Conservation (phyloP, 805 yeast genomes). For the Yarrowia sp. region DNA sequence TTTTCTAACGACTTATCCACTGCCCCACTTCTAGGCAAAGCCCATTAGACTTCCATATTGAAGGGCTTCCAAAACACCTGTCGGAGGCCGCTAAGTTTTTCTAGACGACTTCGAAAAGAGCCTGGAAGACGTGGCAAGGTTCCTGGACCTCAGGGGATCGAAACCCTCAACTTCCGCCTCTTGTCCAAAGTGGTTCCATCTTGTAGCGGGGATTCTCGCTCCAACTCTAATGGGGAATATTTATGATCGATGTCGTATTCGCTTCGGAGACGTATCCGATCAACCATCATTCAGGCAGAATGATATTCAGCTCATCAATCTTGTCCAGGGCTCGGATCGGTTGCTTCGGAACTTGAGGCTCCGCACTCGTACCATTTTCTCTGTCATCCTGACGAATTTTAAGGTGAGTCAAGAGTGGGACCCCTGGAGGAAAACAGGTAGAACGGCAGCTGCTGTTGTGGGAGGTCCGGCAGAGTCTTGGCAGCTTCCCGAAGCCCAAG, state of each 20-base stretch:
- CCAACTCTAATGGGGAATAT: neutral
- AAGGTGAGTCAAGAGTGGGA: too few relatives aligned
- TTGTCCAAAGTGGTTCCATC: neutral
- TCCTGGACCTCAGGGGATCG: neutral
- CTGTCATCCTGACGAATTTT: neutral
- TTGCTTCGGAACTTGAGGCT: neutral
- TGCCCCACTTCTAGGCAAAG: too few relatives aligned
- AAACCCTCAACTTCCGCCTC: neutral
- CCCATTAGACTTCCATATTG: neutral
- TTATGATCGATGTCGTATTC: slow-evolving; percentile 3
- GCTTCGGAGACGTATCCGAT: neutral
- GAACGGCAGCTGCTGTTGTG: too few relatives aligned
- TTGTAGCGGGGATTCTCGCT: neutral
- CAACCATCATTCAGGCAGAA: neutral
- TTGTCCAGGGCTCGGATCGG: too few relatives aligned
- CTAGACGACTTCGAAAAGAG: neutral
- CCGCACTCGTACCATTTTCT: neutral
- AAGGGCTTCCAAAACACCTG: neutral
- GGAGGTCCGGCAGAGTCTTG: too few relatives aligned
- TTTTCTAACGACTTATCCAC: too few relatives aligned
- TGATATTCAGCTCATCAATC: too few relatives aligned
- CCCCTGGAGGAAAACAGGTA: too few relatives aligned
- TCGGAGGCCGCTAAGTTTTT: neutral
- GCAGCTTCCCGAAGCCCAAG: too few relatives aligned
- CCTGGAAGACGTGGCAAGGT: neutral